Evolutionary conservation across 306 rosid genomes (phyloP), one percentile per base, ranked within the genome.

Genomic region (Prosopis cineraria): DNA sequence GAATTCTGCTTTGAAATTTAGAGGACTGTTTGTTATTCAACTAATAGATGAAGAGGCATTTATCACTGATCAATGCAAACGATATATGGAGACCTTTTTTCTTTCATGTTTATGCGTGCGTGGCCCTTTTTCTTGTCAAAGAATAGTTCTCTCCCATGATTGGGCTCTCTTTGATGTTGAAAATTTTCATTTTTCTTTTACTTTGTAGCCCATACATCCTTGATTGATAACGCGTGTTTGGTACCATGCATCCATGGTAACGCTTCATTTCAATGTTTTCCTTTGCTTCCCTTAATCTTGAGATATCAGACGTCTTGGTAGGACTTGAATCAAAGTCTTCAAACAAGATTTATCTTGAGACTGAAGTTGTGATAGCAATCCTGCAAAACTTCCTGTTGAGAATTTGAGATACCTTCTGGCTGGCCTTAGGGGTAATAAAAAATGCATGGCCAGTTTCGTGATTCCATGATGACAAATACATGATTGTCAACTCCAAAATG

Each of bases 281-380:
- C 20, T 76, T 47, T 33, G 11, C 63, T 53, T 5, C 30, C 71
- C 62, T 62, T 29, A 0, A 75, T 20, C 62, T 47, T 62, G 48
- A 75, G 52, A n/a, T 47, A 24, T 65, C 30, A 50, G 53, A 62
- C 16, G 22, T 33, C 52, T 33, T 76, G 19, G 39, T 24, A 17
- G 53, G 80, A 25, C 67, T 50, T 8, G 56, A 37, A 64, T 34
- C 24, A n/a, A n/a, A n/a, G n/a, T n/a, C n/a, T n/a, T n/a, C n/a
- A n/a, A n/a, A n/a, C n/a, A n/a, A n/a, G n/a, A n/a, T n/a, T n/a
- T n/a, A n/a, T n/a, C n/a, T n/a, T n/a, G n/a, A n/a, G n/a, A n/a
- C n/a, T n/a, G n/a, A n/a, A n/a, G n/a, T n/a, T n/a, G n/a, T n/a
- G n/a, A n/a, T n/a, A n/a, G n/a, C n/a, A n/a, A n/a, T n/a, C n/a